phyloP scores from a whole-genome alignment of 1,139 yeast species.

The Suzukiozyma palmioleophila region DNA sequence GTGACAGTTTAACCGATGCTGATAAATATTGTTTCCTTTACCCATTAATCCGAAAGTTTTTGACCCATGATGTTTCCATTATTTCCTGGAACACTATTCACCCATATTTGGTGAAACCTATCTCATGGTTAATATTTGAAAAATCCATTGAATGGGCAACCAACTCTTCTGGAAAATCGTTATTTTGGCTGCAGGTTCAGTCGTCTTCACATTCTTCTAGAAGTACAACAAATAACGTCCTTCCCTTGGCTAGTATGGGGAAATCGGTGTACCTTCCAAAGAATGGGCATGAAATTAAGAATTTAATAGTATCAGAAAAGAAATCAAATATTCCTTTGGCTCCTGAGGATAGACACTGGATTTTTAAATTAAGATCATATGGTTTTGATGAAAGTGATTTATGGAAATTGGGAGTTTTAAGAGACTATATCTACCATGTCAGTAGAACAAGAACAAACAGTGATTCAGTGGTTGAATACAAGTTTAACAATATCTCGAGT shows the following conservation, averaged over 20 bases:
- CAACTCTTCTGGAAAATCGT: constrained; percentile 54
- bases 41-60: constrained; percentile 74
- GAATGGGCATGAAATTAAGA: constrained; percentile 12
- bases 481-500: constrained; percentile 6
- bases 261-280: constrained; percentile 35
- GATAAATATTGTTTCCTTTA: constrained; percentile 79
- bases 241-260: constrained; percentile 28
- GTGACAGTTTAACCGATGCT: constrained; percentile 63
- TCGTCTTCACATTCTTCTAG: constrained; percentile 10
- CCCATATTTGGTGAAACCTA: constrained; percentile 61
- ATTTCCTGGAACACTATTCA: constrained; percentile 63
- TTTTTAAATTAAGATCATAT: constrained; percentile 59
- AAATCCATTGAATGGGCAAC: constrained; percentile 70
- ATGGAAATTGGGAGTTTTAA: constrained; percentile 75
- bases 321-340: constrained; percentile 28
- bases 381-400: constrained; percentile 70
- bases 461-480: background rate
- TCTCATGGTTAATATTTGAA: constrained; percentile 64
- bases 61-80: constrained; percentile 69
- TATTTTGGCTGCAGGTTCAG: constrained; percentile 57
- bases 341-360: constrained; percentile 73
- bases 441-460: constrained; percentile 25
- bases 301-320: constrained; percentile 12
- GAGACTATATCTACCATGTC: constrained; percentile 64
- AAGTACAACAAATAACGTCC: background rate